Percentiles rank a stretch among this genome's conserved stretches.
These are phyloP conservation scores for Aspergillus bertholletiae DNA, from an alignment of 495 filamentous ascomycete species.

Conservation along the genomic window DNA sequence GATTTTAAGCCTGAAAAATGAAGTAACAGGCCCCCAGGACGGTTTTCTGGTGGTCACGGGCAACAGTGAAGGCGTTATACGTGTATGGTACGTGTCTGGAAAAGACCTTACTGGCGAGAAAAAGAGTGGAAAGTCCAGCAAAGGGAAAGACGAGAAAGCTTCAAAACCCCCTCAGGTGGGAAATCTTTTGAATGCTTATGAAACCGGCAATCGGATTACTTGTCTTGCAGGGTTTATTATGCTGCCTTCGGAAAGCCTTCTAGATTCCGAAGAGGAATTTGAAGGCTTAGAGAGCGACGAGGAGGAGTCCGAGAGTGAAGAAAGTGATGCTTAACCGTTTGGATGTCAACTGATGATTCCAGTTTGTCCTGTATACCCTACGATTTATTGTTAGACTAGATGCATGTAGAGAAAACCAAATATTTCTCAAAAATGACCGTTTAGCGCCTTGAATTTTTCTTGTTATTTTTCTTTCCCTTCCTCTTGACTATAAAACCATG, in stretches of 20 bases:
- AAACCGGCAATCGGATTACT: slow-evolving; percentile 85
- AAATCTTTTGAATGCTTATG: slow-evolving; percentile 69
- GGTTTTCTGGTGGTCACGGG: slow-evolving; percentile 64
- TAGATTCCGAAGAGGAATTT: slow-evolving; percentile 33
- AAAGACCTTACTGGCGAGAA: slow-evolving; percentile 26
- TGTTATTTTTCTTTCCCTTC: background rate
- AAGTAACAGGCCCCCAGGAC: slow-evolving; percentile 31
- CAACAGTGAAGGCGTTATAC: slow-evolving; percentile 77
- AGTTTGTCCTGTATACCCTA: slow-evolving; percentile 16
- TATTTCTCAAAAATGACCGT: background rate
- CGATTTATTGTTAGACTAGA: slow-evolving; percentile 12
- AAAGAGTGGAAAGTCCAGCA: slow-evolving; percentile 15
- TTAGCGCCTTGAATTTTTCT: background rate
- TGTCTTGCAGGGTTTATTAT: slow-evolving; percentile 85
- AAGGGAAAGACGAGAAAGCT: slow-evolving; percentile 36
- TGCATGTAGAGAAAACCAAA: no score
- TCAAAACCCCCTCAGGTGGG: slow-evolving; percentile 54
- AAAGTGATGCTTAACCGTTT: slow-evolving; percentile 37
- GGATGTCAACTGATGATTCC: background rate
- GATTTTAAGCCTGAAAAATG: slow-evolving; percentile 46
- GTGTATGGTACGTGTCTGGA: slow-evolving; percentile 62
- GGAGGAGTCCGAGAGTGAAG: slow-evolving; percentile 41
- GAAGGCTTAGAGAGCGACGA: slow-evolving; percentile 22
- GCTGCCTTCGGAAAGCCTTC: slow-evolving; percentile 40
- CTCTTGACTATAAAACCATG: no score